Percentiles rank a stretch among this genome's conserved stretches.
Conservation (phyloP, 164 flowering plant genomes). For the Euptelea pleiosperma region DNA sequence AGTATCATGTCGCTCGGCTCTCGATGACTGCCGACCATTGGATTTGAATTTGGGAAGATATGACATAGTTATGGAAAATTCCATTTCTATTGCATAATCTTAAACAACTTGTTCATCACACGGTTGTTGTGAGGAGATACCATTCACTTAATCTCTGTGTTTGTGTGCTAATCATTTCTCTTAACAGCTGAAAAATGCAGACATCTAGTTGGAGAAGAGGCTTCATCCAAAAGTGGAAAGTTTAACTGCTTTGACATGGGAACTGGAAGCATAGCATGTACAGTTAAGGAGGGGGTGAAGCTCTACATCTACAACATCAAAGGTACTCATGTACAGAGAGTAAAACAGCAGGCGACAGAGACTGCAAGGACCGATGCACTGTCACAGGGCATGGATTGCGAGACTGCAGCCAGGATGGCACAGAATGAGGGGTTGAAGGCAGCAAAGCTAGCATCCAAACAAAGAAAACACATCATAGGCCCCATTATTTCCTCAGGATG, state of each 20-base stretch:
- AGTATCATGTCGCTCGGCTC: too few species aligned
- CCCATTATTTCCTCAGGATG: conserved; percentile 88
- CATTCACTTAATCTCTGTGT: too few species aligned
- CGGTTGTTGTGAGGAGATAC: not conserved
- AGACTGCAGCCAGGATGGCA: conserved; percentile 70
- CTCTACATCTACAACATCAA: conserved; percentile 67
- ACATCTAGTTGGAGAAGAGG: conserved; percentile 69
- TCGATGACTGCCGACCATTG: too few species aligned
- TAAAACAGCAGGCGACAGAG: conserved; percentile 63
- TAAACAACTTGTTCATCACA: not conserved
- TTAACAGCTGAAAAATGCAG: conserved; percentile 86
- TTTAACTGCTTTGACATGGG: conserved; percentile 55
- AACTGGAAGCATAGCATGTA: conserved; percentile 37
- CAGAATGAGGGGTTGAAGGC: conserved; percentile 84
- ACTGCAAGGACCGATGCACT: conserved; percentile 64
- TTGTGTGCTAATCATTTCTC: not conserved
- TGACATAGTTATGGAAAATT: not conserved
- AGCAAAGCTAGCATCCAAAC: conserved; percentile 64
- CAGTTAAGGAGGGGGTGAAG: conserved; percentile 36
- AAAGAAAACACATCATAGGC: conserved; percentile 84
- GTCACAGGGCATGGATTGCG: conserved; percentile 51
- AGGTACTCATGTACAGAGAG: conserved; percentile 63
- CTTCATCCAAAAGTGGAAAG: conserved; percentile 82
- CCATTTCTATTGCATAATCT: not conserved
- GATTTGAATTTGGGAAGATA: too few species aligned